These are phyloP conservation scores for Blechomonas ayalai DNA, from an alignment of 208 protist genomes.

Conservation along the genomic window DNA sequence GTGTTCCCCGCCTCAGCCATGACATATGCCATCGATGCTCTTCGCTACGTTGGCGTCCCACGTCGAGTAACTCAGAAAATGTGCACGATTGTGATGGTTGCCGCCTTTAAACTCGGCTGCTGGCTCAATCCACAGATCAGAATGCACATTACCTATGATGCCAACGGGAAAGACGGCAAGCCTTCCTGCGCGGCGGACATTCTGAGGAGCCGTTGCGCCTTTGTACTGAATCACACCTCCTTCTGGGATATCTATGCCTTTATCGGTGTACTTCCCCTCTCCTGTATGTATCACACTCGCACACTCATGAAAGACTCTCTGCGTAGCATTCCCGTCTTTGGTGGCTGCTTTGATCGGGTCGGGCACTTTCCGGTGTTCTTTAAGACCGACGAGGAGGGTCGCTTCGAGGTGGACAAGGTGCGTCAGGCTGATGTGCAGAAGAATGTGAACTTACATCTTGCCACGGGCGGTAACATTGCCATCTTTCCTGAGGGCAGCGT, in stretches of 20 bases:
- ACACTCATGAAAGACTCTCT: conserved; percentile 58
- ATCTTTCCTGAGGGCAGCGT: conserved; percentile 58
- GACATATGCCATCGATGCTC: conserved; percentile 21
- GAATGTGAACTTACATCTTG: conserved; percentile 22
- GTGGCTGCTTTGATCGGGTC: conserved; percentile 42
- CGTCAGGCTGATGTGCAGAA: conserved; percentile 27
- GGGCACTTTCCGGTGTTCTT: conserved; percentile 81
- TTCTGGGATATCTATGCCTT: conserved; percentile 58
- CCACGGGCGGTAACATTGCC: conserved; percentile 22
- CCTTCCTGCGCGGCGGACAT: conserved; percentile 23
- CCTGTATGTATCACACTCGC: conserved; percentile 15
- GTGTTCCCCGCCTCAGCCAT: conserved; percentile 22
- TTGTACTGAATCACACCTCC: conserved; percentile 58
- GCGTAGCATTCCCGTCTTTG: conserved; percentile 46
- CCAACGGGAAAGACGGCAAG: conserved; percentile 17
- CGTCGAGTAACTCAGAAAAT: conserved; percentile 12
- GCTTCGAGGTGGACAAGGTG: conserved; percentile 55
- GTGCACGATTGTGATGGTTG: conserved; percentile 13
- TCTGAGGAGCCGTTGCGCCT: conserved; percentile 12
- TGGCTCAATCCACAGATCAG: conserved; percentile 43
- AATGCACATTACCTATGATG: conserved; percentile 22
- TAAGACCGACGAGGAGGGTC: conserved; percentile 41
- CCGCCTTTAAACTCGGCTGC: conserved; percentile 20
- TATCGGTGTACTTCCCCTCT: conserved; percentile 21
- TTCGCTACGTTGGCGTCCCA: conserved; percentile 37